phyloP scores from a whole-genome alignment of 805 yeast genomes.

The Ogataea philodendri region DNA sequence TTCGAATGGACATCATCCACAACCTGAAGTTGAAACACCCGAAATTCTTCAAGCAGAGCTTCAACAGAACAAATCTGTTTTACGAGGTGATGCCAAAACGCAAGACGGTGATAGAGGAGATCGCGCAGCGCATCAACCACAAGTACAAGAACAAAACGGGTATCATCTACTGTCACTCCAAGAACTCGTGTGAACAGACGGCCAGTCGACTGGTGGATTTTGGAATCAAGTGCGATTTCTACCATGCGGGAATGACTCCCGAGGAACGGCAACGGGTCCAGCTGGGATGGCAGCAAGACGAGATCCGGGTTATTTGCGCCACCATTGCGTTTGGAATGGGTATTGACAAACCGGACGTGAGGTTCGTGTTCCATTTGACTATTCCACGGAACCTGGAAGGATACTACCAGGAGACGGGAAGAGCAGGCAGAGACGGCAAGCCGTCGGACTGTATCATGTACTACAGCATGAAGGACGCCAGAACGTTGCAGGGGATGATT shows the following conservation, averaged over 20 bases:
- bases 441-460: constrained; percentile 80
- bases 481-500: constrained; percentile 72
- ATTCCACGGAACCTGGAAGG: constrained; percentile 92
- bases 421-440: constrained; percentile 96
- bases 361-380: constrained; percentile 86
- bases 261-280: constrained; percentile 75
- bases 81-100: constrained; percentile 75
- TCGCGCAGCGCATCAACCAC: constrained; percentile 51
- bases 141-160: constrained; percentile 67
- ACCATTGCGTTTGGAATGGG: constrained; percentile 99
- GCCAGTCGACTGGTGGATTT: constrained; percentile 53
- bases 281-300: constrained; percentile 73
- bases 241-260: constrained; percentile 93
- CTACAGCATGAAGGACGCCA: constrained; percentile 77
- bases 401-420: constrained; percentile 96
- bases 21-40: constrained; percentile 65
- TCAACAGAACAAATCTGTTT: constrained; percentile 80
- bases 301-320: constrained; percentile 82
- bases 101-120: constrained; percentile 53
- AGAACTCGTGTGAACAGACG: constrained; percentile 81
- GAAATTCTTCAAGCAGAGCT: constrained; percentile 78
- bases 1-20: constrained; percentile 78
- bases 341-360: constrained; percentile 92
- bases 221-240: constrained; percentile 71
- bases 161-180: constrained; percentile 90